phyloP scores from a whole-genome alignment of 352 stramenopile species.

The Phytopythium cucurbitacearum region DNA sequence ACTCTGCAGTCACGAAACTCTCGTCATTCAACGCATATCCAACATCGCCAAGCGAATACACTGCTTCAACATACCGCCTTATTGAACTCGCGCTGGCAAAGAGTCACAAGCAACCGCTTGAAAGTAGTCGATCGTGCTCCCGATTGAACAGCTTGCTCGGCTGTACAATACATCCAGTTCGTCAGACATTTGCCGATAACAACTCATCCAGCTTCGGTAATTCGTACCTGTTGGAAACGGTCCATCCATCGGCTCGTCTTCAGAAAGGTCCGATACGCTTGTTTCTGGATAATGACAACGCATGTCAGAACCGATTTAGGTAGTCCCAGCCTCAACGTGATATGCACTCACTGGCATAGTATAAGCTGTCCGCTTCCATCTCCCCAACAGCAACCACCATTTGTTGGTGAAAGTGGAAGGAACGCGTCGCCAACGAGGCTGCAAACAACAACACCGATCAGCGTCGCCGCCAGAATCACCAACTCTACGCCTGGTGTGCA shows the following conservation, averaged over 20 bases:
- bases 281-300: constrained; percentile 27
- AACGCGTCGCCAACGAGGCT: constrained; percentile 25
- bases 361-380: constrained; percentile 38
- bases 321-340: not conserved
- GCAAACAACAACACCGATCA: not conserved
- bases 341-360: constrained; percentile 43
- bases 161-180: constrained; percentile 5
- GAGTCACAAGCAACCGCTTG: constrained; percentile 67
- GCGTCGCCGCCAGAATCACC: not conserved
- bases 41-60: not conserved
- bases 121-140: constrained; percentile 54
- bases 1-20: constrained; percentile 24
- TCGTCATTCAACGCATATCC: not conserved
- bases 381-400: constrained; percentile 46
- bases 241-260: constrained; percentile 64
- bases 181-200: not conserved
- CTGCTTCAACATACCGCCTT: constrained; percentile 39
- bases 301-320: not conserved
- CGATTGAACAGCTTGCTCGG: constrained; percentile 39
- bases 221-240: constrained; percentile 39
- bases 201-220: not conserved
- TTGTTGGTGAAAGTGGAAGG: constrained; percentile 30
- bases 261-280: constrained; percentile 39
- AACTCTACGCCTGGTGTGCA: not conserved
- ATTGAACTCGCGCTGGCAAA: constrained; percentile 82